A percentile compares a stretch with the other conserved stretches of the same genome.
These are phyloP conservation scores for Yamadazyma atlantica DNA, from an alignment of 1,139 yeast genomes.

Conservation along the genomic window DNA sequence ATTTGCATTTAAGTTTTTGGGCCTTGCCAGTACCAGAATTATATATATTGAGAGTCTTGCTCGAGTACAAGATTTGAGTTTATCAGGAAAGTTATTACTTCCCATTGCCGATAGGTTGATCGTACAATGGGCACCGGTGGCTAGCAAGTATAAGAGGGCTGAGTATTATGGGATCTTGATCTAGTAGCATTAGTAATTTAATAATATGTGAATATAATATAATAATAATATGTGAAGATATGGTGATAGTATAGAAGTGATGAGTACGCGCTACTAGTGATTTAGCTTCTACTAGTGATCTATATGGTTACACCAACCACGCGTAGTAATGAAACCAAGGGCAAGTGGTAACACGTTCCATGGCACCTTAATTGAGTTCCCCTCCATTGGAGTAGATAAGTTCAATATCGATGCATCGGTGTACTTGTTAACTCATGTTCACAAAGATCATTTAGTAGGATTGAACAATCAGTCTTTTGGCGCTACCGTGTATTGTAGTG, in stretches of 20 bases:
- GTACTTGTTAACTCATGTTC: constrained; percentile 54
- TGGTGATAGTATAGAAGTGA: too few relatives aligned
- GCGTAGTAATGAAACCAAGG: background rate
- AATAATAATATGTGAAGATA: too few relatives aligned
- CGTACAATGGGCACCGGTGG: constrained; percentile 86
- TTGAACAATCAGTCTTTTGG: constrained; percentile 37
- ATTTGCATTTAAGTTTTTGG: constrained; percentile 54
- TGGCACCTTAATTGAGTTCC: constrained; percentile 35
- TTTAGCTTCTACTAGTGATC: too few relatives aligned
- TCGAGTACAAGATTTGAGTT: constrained; percentile 70
- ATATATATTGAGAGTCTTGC: constrained; percentile 89
- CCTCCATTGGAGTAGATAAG: constrained; percentile 41
- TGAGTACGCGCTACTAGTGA: too few relatives aligned
- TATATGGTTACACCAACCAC: too few relatives aligned
- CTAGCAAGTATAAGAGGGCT: constrained; percentile 53
- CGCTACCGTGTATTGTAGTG: constrained; percentile 51
- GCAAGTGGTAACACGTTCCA: constrained; percentile 2
- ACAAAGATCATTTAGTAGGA: constrained; percentile 57
- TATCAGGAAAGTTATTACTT: constrained; percentile 69
- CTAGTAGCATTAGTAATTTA: too few relatives aligned
- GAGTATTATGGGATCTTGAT: constrained; percentile 80
- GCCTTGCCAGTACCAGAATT: constrained; percentile 51
- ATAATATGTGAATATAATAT: too few relatives aligned
- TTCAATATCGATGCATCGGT: constrained; percentile 32
- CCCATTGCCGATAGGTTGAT: constrained; percentile 75